Evolutionary conservation across 2,329 filamentous ascomycete species (phyloP).

Genomic region (Calycina herbarum): DNA sequence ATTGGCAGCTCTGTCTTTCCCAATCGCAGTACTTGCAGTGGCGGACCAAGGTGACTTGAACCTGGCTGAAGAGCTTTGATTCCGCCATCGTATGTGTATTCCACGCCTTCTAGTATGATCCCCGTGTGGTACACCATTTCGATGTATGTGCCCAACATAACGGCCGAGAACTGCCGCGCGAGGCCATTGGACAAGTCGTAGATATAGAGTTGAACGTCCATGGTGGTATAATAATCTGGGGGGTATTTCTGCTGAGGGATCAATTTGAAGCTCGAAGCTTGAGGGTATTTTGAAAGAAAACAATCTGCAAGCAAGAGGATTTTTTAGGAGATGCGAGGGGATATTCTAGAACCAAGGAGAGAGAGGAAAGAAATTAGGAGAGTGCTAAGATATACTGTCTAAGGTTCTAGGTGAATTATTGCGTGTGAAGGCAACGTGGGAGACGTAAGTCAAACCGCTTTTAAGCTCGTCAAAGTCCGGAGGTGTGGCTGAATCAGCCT

Average conservation of each 20-base stretch:
- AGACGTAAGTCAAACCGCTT: neutral
- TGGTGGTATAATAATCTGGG: conserved; percentile 37
- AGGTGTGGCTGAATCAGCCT: neutral
- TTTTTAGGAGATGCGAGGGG: conserved; percentile 1
- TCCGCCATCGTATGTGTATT: conserved; percentile 89
- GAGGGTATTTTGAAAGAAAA: conserved; percentile 6
- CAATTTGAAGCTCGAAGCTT: neutral
- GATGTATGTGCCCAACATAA: conserved; percentile 67
- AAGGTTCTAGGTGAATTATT: neutral
- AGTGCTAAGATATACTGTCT: no score
- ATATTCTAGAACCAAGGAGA: conserved; percentile 6
- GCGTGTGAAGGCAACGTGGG: conserved; percentile 1
- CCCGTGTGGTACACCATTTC: conserved; percentile 97
- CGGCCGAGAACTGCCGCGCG: conserved; percentile 50
- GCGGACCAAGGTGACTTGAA: conserved; percentile 80
- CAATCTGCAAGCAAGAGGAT: neutral
- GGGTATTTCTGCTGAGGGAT: neutral
- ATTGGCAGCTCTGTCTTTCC: conserved; percentile 77
- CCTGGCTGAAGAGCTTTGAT: conserved; percentile 81
- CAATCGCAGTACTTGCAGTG: conserved; percentile 73
- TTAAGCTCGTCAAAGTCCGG: neutral
- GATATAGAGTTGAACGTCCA: conserved; percentile 76
- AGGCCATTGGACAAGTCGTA: conserved; percentile 70
- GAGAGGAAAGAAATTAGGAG: neutral
- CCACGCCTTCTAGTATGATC: conserved; percentile 77